Evolutionary conservation across 805 yeast genomes (phyloP).

Genomic region (Saturnispora zaruensis): DNA sequence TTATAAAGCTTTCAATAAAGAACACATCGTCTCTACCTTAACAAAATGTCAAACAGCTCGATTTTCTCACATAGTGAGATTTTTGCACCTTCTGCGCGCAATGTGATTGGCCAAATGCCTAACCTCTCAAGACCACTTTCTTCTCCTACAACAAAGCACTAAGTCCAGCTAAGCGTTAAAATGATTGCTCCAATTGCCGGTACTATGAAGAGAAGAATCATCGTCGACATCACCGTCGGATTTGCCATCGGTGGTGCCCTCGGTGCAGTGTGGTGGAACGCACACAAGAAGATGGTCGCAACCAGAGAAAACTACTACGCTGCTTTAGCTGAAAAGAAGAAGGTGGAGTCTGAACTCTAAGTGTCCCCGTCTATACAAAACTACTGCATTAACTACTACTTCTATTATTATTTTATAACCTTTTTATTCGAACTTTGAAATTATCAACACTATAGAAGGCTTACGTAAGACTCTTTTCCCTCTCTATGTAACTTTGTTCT

Average conservation of each 20-base stretch:
- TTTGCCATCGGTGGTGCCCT: slow-evolving; percentile 33
- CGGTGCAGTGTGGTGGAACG: slow-evolving; percentile 74
- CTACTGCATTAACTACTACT: not conserved
- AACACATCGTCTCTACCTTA: not conserved
- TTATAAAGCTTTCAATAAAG: not conserved
- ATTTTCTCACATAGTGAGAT: not conserved
- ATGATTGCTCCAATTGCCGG: slow-evolving; percentile 86
- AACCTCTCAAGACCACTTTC: slow-evolving; percentile 3
- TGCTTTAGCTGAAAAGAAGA: slow-evolving; percentile 66
- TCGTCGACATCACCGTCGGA: slow-evolving; percentile 70
- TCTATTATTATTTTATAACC: not conserved
- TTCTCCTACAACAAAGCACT: slow-evolving; percentile 7
- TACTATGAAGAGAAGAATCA: slow-evolving; percentile 68
- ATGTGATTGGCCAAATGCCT: slow-evolving; percentile 12
- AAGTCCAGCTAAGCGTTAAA: slow-evolving; percentile 30
- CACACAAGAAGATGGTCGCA: slow-evolving; percentile 65
- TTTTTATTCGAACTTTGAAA: not conserved
- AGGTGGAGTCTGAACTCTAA: slow-evolving; percentile 39
- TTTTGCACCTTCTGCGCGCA: slow-evolving; percentile 3
- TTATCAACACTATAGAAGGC: not conserved
- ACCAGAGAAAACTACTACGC: slow-evolving; percentile 82
- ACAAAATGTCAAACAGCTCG: not conserved
- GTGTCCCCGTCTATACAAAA: not conserved
- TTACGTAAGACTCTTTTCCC: not conserved
- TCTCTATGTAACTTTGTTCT: not conserved